A percentile compares a stretch with the other conserved stretches of the same genome.
Conservation (phyloP, 371 early-diverging fungal species). For the Encephalitozoon hellem region DNA sequence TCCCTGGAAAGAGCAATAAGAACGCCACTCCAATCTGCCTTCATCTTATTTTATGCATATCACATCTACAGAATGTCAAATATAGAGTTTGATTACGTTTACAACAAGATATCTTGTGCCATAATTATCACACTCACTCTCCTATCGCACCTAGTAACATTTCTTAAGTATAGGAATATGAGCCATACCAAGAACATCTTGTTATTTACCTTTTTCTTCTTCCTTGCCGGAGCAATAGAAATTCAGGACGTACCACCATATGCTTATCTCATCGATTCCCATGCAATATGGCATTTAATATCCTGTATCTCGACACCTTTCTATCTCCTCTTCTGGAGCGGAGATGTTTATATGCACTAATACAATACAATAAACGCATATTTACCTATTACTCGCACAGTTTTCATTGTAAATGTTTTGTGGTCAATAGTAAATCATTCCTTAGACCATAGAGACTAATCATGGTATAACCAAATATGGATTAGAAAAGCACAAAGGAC, state of each 20-base stretch:
- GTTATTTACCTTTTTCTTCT: slow-evolving; percentile 21
- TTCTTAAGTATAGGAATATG: slow-evolving; percentile 2
- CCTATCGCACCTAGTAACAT: slow-evolving; percentile 14
- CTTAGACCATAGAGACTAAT: too few relatives aligned
- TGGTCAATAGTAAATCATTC: too few relatives aligned
- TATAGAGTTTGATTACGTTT: slow-evolving; percentile 51
- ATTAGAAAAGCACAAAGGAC: too few relatives aligned
- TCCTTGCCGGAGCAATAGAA: slow-evolving; percentile 40
- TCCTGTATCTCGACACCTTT: slow-evolving; percentile 22
- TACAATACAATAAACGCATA: neutral
- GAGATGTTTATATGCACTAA: slow-evolving; percentile 23
- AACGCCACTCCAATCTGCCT: neutral
- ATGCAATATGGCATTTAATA: slow-evolving; percentile 52
- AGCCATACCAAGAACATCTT: slow-evolving; percentile 16
- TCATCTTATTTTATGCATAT: slow-evolving; percentile 17
- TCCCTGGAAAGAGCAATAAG: neutral
- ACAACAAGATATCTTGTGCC: slow-evolving; percentile 40
- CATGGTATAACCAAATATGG: too few relatives aligned
- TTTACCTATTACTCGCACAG: too few relatives aligned
- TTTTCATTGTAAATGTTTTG: too few relatives aligned
- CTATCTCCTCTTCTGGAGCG: slow-evolving; percentile 28
- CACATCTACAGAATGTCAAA: slow-evolving; percentile 48
- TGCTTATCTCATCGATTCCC: slow-evolving; percentile 50
- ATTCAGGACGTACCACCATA: slow-evolving; percentile 49
- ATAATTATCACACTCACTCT: slow-evolving; percentile 23